Evolutionary conservation across 108 stramenopile species (phyloP).

Genomic region (Conticribra guillardii): DNA sequence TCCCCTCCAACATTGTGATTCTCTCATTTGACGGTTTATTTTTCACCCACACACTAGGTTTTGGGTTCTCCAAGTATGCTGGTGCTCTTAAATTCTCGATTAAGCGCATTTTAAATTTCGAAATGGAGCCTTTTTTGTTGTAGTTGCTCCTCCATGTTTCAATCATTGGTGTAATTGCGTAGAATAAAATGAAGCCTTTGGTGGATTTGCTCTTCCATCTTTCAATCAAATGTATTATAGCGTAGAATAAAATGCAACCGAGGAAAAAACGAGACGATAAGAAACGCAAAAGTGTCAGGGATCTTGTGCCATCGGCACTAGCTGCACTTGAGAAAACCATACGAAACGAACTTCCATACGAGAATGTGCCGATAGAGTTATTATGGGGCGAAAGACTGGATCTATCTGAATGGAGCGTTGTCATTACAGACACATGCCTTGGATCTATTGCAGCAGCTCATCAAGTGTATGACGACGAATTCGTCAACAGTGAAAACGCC

Average conservation of each 20-base stretch:
- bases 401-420: conserved; percentile 37
- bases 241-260: neutral
- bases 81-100: too few species aligned
- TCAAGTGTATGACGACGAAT: neutral
- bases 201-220: too few species aligned
- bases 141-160: too few species aligned
- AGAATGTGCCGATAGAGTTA: conserved; percentile 24
- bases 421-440: conserved; percentile 30
- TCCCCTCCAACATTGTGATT: too few species aligned
- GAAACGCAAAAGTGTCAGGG: neutral
- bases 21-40: too few species aligned
- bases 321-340: conserved; percentile 6
- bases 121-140: too few species aligned
- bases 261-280: neutral
- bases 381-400: conserved; percentile 13
- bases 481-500: neutral
- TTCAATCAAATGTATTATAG: too few species aligned
- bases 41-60: too few species aligned
- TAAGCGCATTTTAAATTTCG: too few species aligned
- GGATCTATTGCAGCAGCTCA: conserved; percentile 11
- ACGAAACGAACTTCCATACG: conserved; percentile 23
- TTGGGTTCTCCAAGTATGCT: too few species aligned
- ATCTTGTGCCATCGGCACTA: conserved; percentile 14
- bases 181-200: too few species aligned
- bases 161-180: too few species aligned